Conservation (phyloP, 495 filamentous ascomycete genomes). For the Penicillium diatomitis region DNA sequence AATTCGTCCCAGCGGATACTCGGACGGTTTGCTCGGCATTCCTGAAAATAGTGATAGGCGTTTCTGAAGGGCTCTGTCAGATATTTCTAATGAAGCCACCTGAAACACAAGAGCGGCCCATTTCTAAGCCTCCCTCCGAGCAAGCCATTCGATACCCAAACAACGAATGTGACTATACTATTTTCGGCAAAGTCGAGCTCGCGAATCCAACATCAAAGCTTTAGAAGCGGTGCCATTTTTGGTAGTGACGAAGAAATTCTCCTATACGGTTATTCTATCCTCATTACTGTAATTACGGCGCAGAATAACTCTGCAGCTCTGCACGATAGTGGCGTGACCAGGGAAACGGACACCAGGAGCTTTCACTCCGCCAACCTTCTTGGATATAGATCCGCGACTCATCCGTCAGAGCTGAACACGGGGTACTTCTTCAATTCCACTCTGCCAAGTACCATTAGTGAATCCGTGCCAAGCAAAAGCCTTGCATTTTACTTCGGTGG, state of each 20-base stretch:
- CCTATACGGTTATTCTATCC: no score
- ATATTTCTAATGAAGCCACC: no score
- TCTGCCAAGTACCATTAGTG: constrained; percentile 39
- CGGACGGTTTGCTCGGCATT: not conserved
- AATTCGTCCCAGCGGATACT: not conserved
- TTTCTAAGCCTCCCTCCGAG: constrained; percentile 35
- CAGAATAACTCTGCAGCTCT: not conserved
- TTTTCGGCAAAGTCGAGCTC: not conserved
- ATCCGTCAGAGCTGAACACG: not conserved
- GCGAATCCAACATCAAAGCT: not conserved
- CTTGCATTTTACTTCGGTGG: constrained; percentile 62
- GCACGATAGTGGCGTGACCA: not conserved
- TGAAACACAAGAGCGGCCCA: constrained; percentile 42
- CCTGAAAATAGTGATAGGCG: not conserved
- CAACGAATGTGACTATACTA: not conserved
- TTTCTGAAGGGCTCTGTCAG: not conserved
- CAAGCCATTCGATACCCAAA: constrained; percentile 30
- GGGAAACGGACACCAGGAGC: not conserved
- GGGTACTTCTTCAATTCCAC: not conserved
- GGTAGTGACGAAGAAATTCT: not conserved
- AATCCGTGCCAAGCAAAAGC: constrained; percentile 58
- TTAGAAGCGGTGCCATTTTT: constrained; percentile 1
- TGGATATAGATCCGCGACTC: not conserved
- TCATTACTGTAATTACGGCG: not conserved
- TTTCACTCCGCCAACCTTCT: constrained; percentile 20